Evolutionary conservation across 805 yeast species (phyloP), one percentile per base, ranked within the genome.

Genomic region (Lipomyces chichibuensis): DNA sequence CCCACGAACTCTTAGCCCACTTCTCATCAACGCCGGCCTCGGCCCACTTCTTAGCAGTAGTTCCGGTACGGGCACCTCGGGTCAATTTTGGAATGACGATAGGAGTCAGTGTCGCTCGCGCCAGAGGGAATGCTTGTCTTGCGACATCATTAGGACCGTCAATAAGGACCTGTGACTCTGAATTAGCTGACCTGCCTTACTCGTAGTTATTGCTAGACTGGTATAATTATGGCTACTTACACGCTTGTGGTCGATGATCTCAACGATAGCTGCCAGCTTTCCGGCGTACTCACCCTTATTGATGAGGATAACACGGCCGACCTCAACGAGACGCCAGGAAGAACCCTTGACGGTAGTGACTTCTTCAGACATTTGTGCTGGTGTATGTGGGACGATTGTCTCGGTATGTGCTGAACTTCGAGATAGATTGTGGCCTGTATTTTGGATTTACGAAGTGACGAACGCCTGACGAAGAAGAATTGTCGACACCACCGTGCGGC

Each of bases 271-370:
- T 79, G 98, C 99, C 81, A 95, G 88, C 84, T 92, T 91, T 77
- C 90, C 90, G 73, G 87, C 82, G 77, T 78, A 79, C 73, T 82
- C 80, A 79, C 91, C 91, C 84, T 89, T 86, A 89, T 87, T 87
- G 81, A 94, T 82, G 81, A 94, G 89, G 83, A 93, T 97, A 82
- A 95, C 91, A 87, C 99, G 97, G 84, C 99, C 99, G 81, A 93
- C 91, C 88, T 94, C 97, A 83, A 95, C 99, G 81, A 87, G 88
- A 91, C 97, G 92, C 98, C 98, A 95, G 94, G 91, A 91, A 83
- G 97, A 86, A 82, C 97, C 91, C 87, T 91, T 90, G 83, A 95
- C 69, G n/a, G 60, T 95, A 82, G 90, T 83, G 81, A 92, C 81
- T 79, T 84, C 84, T 75, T 86, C 79, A 77, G 91, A 87, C 91